A percentile compares a stretch with the other conserved stretches of the same genome.
Evolutionary conservation across 2,329 filamentous ascomycete species (phyloP).

Genomic region (Fusarium xyrophilum): DNA sequence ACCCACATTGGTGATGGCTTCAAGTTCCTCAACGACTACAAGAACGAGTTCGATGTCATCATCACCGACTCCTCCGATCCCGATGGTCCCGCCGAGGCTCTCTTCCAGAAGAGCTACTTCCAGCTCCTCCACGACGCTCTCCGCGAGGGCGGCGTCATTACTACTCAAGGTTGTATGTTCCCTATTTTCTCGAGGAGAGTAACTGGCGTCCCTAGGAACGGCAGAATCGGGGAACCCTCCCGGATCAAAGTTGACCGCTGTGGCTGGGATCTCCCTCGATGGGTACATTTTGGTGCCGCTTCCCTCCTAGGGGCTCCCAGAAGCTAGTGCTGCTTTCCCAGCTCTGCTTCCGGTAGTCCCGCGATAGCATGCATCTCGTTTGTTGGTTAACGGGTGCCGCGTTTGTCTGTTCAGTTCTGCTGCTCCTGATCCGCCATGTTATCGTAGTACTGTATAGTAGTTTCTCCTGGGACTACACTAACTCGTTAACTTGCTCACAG

Average conservation of each 20-base stretch:
- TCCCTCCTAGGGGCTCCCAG: slow-evolving; percentile 46
- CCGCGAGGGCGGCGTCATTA: slow-evolving; percentile 95
- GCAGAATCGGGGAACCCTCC: slow-evolving; percentile 39
- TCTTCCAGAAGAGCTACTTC: slow-evolving; percentile 99
- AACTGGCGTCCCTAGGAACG: slow-evolving; percentile 47
- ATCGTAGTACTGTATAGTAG: slow-evolving; percentile 18
- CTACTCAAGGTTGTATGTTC: slow-evolving; percentile 99
- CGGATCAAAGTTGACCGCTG: slow-evolving; percentile 31
- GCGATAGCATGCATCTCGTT: slow-evolving; percentile 38
- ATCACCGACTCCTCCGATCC: slow-evolving; percentile 99
- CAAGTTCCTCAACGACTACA: slow-evolving; percentile 96
- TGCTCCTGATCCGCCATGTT: slow-evolving; percentile 32
- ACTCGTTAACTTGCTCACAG: slow-evolving; percentile 55
- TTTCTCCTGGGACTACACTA: slow-evolving; percentile 20
- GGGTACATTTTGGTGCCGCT: slow-evolving; percentile 35
- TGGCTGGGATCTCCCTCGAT: slow-evolving; percentile 35
- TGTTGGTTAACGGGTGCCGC: slow-evolving; percentile 19
- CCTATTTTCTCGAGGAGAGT: slow-evolving; percentile 63
- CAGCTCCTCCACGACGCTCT: slow-evolving; percentile 89
- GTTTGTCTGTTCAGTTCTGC: slow-evolving; percentile 20
- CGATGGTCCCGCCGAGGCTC: slow-evolving; percentile 91
- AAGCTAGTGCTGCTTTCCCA: slow-evolving; percentile 52
- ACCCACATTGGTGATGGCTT: slow-evolving; percentile 96
- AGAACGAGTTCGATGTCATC: slow-evolving; percentile 98
- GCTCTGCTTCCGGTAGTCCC: slow-evolving; percentile 50